Conservation (phyloP, 371 early-diverging fungal genomes). For the Syncephalastrum racemosum region DNA sequence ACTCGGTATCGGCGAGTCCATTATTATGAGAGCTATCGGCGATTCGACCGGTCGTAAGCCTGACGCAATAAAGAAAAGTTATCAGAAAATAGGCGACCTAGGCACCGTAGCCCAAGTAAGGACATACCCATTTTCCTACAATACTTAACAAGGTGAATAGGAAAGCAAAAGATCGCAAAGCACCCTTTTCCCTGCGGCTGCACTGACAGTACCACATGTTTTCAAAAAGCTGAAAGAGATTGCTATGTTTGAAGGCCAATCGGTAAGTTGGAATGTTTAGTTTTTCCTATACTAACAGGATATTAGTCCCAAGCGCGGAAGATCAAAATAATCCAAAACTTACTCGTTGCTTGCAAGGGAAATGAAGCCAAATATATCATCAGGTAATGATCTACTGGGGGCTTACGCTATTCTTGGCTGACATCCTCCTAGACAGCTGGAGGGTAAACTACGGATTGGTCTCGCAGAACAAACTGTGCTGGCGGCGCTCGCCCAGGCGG, state of each 20-base stretch:
- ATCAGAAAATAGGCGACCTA: conserved; percentile 85
- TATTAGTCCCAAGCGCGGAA: conserved; percentile 76
- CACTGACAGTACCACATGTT: conserved; percentile 80
- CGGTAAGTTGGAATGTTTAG: conserved; percentile 39
- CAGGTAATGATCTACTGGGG: conserved; percentile 39
- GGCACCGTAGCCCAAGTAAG: conserved; percentile 86
- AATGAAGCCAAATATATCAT: conserved; percentile 94
- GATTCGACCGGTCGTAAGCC: conserved; percentile 80
- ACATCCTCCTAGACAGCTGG: conserved; percentile 68
- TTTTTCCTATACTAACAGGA: background rate
- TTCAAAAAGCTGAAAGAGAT: conserved; percentile 90
- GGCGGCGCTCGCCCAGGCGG: conserved; percentile 83
- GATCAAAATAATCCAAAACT: conserved; percentile 77
- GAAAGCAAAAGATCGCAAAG: conserved; percentile 75
- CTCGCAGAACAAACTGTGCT: conserved; percentile 96
- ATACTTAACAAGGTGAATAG: conserved; percentile 24
- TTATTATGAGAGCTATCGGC: conserved; percentile 94
- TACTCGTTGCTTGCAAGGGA: conserved; percentile 83
- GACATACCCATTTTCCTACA: background rate
- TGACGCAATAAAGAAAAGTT: conserved; percentile 78
- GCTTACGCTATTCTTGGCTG: background rate
- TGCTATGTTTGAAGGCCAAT: conserved; percentile 77
- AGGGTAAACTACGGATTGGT: conserved; percentile 97
- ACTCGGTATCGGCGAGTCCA: conserved; percentile 94
- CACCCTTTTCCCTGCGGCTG: conserved; percentile 77